A percentile compares a stretch with the other conserved stretches of the same genome.
phyloP scores from a whole-genome alignment of 2,329 filamentous ascomycete genomes.

The Cladophialophora psammophila region DNA sequence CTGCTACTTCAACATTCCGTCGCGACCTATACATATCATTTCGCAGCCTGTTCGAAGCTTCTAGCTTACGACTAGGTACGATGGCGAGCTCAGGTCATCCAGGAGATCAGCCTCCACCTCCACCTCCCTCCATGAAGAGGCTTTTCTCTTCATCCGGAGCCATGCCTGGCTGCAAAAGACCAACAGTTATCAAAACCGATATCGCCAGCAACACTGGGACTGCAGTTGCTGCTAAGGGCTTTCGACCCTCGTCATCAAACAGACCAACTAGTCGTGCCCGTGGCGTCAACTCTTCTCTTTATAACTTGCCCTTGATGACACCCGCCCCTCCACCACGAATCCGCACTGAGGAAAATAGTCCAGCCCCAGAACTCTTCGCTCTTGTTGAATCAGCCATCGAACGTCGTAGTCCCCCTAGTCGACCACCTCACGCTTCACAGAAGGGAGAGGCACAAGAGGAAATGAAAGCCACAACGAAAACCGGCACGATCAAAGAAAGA shows the following conservation, averaged over 20 bases:
- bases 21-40: too few relatives aligned
- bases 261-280: background rate
- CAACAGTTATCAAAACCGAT: background rate
- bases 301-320: background rate
- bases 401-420: background rate
- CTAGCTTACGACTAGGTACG: background rate
- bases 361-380: background rate
- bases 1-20: background rate
- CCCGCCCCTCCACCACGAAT: constrained; percentile 5
- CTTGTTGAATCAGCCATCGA: background rate
- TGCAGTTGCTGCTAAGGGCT: background rate
- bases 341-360: constrained; percentile 8
- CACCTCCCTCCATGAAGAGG: background rate
- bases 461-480: background rate
- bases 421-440: background rate
- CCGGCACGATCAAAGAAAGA: background rate
- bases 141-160: background rate
- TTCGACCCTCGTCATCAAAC: background rate
- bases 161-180: background rate
- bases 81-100: background rate
- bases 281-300: background rate
- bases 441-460: background rate
- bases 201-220: background rate
- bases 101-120: background rate
- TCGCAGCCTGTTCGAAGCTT: too few relatives aligned